Evolutionary conservation across 371 early-diverging fungal species (phyloP).

Genomic region (Mortierella sp.): DNA sequence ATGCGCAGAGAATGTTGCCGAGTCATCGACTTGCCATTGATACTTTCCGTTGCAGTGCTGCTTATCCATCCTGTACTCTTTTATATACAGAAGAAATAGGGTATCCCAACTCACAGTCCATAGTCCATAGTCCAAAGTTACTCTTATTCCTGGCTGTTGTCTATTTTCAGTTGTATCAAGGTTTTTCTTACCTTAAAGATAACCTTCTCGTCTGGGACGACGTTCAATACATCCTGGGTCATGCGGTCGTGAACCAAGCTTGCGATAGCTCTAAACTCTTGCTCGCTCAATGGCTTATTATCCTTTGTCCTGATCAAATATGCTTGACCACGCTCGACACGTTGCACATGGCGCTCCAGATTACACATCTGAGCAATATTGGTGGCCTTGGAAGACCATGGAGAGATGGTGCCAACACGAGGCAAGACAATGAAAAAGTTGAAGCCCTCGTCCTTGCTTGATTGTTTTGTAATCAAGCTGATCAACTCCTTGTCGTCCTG

Average conservation of each 20-base stretch:
- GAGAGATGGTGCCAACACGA: slow-evolving; percentile 94
- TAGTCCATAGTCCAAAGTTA: neutral
- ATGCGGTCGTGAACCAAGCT: slow-evolving; percentile 90
- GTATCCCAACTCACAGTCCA: too few species aligned
- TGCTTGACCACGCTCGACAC: slow-evolving; percentile 91
- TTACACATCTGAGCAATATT: slow-evolving; percentile 94
- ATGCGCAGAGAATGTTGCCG: too few species aligned
- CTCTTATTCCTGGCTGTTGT: neutral
- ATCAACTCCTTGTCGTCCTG: slow-evolving; percentile 57
- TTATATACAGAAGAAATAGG: too few species aligned
- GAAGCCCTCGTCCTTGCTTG: slow-evolving; percentile 36
- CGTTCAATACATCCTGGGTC: slow-evolving; percentile 83
- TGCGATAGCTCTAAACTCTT: slow-evolving; percentile 62
- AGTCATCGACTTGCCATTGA: too few species aligned
- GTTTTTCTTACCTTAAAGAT: slow-evolving; percentile 72
- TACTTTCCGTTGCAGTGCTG: neutral
- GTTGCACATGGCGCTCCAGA: slow-evolving; percentile 72
- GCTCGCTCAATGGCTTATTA: slow-evolving; percentile 37
- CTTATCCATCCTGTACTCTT: neutral
- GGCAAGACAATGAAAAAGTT: slow-evolving; percentile 81
- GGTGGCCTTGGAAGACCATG: slow-evolving; percentile 99
- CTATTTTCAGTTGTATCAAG: neutral
- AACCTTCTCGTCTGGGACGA: slow-evolving; percentile 71
- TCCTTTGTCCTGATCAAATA: slow-evolving; percentile 68
- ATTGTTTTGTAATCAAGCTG: slow-evolving; percentile 52